Conservation (phyloP, 768 basidiomycete species). For the Termitomyces sp. region DNA sequence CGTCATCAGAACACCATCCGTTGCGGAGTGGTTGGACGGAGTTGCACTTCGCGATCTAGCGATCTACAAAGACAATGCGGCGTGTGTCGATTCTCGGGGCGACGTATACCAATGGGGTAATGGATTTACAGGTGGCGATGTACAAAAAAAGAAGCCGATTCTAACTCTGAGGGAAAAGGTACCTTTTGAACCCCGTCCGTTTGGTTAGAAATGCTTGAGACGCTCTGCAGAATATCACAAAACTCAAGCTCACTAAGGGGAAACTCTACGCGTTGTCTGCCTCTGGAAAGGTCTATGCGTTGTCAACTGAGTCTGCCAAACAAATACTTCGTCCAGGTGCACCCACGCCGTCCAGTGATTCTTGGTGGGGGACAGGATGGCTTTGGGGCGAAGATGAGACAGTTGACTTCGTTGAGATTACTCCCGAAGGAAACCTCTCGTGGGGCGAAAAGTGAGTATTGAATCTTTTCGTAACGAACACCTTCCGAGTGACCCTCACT, state of each 20-base stretch:
- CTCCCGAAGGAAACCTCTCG: constrained; percentile 45
- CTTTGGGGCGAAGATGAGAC: constrained; percentile 46
- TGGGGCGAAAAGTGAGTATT: constrained; percentile 63
- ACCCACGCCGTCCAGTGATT: constrained; percentile 36
- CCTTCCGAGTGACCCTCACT: background rate
- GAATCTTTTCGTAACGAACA: background rate
- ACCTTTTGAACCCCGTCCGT: background rate
- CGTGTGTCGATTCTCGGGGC: constrained; percentile 72
- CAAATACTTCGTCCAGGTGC: constrained; percentile 36
- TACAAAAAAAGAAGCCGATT: constrained; percentile 31
- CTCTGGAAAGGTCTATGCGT: constrained; percentile 68
- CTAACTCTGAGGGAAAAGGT: constrained; percentile 65
- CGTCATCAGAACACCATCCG: constrained; percentile 41
- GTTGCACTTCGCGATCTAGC: constrained; percentile 70
- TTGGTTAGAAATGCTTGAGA: background rate
- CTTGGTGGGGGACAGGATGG: constrained; percentile 63
- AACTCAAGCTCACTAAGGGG: constrained; percentile 52
- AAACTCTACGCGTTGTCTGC: constrained; percentile 75
- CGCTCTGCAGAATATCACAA: constrained; percentile 54
- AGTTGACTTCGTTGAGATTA: constrained; percentile 57
- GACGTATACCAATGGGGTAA: constrained; percentile 85
- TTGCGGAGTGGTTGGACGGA: constrained; percentile 54
- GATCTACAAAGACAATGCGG: constrained; percentile 61
- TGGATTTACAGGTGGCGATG: constrained; percentile 42
- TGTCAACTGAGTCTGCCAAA: constrained; percentile 45